A percentile compares a stretch with the other conserved stretches of the same genome.
These are phyloP conservation scores for Durotheca rogersii DNA, from an alignment of 495 filamentous ascomycete genomes.

Conservation along the genomic window DNA sequence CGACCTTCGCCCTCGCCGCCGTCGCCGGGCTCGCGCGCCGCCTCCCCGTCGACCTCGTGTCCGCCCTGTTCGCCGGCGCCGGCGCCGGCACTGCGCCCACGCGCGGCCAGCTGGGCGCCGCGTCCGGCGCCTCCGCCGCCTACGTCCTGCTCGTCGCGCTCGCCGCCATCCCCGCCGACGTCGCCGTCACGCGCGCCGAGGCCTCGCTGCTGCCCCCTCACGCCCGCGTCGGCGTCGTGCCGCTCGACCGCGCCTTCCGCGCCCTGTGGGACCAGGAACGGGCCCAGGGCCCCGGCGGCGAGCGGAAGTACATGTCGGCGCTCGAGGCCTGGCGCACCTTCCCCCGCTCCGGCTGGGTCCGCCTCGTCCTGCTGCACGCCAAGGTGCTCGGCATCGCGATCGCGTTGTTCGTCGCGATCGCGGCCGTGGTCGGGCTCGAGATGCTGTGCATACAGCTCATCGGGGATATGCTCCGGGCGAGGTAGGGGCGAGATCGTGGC, in stretches of 20 bases:
- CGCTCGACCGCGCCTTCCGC: conserved; percentile 22
- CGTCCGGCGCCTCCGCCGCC: neutral
- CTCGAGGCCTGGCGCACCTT: conserved; percentile 65
- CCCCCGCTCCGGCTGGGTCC: conserved; percentile 55
- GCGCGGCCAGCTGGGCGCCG: neutral
- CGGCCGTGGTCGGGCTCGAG: conserved; percentile 34
- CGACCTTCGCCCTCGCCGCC: neutral
- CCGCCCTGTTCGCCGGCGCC: neutral
- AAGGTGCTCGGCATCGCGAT: conserved; percentile 47
- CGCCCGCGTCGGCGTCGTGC: conserved; percentile 16
- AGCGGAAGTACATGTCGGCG: conserved; percentile 58
- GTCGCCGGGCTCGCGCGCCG: neutral
- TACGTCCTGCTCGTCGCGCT: neutral
- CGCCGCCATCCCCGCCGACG: conserved; percentile 12
- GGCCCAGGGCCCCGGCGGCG: no score
- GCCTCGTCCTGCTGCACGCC: conserved; percentile 58
- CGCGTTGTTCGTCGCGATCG: conserved; percentile 47
- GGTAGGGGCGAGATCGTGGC: neutral
- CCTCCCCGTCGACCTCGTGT: neutral
- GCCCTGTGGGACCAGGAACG: conserved; percentile 40
- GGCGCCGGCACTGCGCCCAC: neutral
- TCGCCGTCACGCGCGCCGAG: conserved; percentile 23
- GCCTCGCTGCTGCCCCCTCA: conserved; percentile 32
- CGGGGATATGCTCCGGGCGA: neutral
- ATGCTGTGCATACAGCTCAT: neutral